Evolutionary conservation across 1,139 yeast species (phyloP).

Genomic region (Zygotorulaspora mrakii): DNA sequence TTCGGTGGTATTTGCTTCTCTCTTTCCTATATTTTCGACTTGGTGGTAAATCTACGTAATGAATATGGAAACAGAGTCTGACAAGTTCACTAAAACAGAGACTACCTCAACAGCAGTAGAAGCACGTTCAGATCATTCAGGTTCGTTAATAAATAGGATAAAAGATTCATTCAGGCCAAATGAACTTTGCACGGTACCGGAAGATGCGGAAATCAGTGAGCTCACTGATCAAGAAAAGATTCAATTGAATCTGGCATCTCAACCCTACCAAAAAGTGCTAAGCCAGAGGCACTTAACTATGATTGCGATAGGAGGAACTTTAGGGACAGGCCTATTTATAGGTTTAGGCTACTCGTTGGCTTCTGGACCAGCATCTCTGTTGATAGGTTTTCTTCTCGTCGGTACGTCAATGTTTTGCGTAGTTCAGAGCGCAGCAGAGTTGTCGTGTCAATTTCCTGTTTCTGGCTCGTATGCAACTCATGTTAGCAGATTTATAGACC

Average conservation of each 20-base stretch:
- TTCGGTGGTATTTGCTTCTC: no score
- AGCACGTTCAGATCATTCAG: background rate
- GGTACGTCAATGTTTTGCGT: slow-evolving; percentile 56
- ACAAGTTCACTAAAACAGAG: slow-evolving; percentile 1
- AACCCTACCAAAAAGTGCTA: slow-evolving; percentile 58
- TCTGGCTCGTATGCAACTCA: slow-evolving; percentile 65
- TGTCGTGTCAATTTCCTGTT: slow-evolving; percentile 61
- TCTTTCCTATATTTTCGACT: no score
- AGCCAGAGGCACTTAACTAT: slow-evolving; percentile 60
- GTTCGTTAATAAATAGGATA: slow-evolving; percentile 25
- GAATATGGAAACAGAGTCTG: slow-evolving; percentile 1
- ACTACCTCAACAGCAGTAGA: slow-evolving; percentile 1
- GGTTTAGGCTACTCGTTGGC: slow-evolving; percentile 59
- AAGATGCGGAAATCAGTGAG: slow-evolving; percentile 52
- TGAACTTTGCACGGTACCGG: slow-evolving; percentile 34
- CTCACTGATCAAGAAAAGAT: slow-evolving; percentile 55
- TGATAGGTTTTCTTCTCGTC: slow-evolving; percentile 51
- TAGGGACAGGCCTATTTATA: slow-evolving; percentile 59
- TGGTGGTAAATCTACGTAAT: background rate
- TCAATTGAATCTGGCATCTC: slow-evolving; percentile 45
- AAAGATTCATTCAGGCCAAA: slow-evolving; percentile 43
- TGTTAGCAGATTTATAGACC: slow-evolving; percentile 59
- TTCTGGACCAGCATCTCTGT: slow-evolving; percentile 57
- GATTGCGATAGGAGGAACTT: slow-evolving; percentile 62
- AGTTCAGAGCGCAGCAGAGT: slow-evolving; percentile 62